Percentiles rank a stretch among this genome's conserved stretches.
These are phyloP conservation scores for Colletotrichum sp. DNA, from an alignment of 2,329 filamentous ascomycete genomes.

Conservation along the genomic window DNA sequence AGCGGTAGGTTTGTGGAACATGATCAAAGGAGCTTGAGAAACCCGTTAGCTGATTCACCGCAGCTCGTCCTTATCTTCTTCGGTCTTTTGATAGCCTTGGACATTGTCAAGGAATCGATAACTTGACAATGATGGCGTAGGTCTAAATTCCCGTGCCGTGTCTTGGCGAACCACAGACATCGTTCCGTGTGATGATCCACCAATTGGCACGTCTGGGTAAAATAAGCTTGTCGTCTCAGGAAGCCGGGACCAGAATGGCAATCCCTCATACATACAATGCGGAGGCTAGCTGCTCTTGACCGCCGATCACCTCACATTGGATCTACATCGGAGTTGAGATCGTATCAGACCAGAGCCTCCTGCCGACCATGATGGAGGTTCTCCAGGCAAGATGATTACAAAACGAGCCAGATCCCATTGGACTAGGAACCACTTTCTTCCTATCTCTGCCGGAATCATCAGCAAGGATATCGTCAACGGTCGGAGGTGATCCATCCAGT, in stretches of 20 bases:
- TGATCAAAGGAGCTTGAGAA: not conserved
- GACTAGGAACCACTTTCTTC: not conserved
- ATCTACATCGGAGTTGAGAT: not conserved
- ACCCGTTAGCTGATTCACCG: not conserved
- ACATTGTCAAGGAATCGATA: conserved; percentile 16
- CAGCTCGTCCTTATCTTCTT: conserved; percentile 15
- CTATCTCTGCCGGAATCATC: not conserved
- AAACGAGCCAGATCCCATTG: not conserved
- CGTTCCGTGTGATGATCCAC: not conserved
- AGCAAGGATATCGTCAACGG: not conserved
- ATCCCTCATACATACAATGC: not conserved
- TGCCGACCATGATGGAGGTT: not conserved
- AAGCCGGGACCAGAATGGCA: no score
- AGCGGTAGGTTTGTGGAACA: conserved; percentile 9
- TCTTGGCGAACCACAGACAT: not conserved
- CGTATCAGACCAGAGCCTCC: no score
- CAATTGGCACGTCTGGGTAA: not conserved
- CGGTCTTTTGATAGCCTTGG: conserved; percentile 19
- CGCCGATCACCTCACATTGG: not conserved
- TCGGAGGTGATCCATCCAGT: not conserved
- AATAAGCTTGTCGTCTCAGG: no score
- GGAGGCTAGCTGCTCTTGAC: not conserved
- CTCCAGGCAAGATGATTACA: not conserved
- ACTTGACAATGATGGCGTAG: not conserved
- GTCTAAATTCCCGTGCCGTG: not conserved